Percentiles rank a stretch among this genome's conserved stretches.
phyloP scores from a whole-genome alignment of 2,329 filamentous ascomycete genomes.

The Ceratocystis alfenasii region DNA sequence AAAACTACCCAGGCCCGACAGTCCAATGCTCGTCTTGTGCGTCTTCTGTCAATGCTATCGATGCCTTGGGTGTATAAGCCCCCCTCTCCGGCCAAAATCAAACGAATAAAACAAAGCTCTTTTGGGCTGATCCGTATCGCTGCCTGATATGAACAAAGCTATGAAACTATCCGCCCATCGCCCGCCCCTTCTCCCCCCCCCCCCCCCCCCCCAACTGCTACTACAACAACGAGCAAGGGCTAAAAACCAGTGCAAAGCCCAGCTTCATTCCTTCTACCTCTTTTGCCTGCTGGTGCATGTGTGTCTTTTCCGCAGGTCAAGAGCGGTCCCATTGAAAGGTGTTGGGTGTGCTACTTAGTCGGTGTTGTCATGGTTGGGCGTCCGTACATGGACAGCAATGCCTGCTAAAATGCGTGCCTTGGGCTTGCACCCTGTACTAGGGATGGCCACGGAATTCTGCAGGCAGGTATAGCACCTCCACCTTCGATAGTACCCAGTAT shows the following conservation, averaged over 20 bases:
- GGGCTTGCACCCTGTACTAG: background rate
- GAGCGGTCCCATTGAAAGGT: background rate
- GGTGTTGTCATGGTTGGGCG: conserved; percentile 7
- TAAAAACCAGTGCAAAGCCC: background rate
- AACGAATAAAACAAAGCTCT: too few relatives aligned
- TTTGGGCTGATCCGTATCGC: background rate
- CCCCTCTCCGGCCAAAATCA: too few relatives aligned
- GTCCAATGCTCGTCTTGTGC: too few relatives aligned
- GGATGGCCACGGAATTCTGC: background rate
- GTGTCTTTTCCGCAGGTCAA: background rate
- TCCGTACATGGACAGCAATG: background rate
- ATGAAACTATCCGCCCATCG: too few relatives aligned
- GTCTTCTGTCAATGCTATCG: too few relatives aligned
- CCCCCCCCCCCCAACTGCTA: background rate
- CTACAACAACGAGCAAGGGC: background rate
- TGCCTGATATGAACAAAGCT: background rate
- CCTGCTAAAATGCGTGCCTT: background rate
- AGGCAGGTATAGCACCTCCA: background rate
- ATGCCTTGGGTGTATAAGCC: too few relatives aligned
- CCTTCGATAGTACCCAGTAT: background rate
- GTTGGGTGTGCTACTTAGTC: background rate
- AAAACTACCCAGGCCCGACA: too few relatives aligned
- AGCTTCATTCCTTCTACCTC: background rate
- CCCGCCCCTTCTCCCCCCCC: too few relatives aligned
- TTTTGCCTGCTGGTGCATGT: background rate